Base-by-base conservation (phyloP, 2,329 filamentous ascomycete species). In the Biscogniauxia sp. region DNA sequence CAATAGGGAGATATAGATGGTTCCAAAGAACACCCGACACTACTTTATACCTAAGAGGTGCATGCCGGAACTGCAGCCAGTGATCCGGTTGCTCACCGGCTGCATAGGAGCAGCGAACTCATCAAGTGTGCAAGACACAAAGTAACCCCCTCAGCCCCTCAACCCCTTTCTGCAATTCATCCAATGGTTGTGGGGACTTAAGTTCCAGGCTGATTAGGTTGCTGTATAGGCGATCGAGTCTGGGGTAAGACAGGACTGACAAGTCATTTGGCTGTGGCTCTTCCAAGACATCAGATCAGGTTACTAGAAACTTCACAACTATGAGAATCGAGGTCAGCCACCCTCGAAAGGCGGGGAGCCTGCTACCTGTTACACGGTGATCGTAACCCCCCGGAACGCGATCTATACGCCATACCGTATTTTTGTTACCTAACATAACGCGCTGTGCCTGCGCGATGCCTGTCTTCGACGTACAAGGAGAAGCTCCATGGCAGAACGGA, bases 401-500 rank as follows among this genome's bases (percentile, higher is more conserved):
- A 45, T 45, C 37, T 45, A n/a, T 45, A 54, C 20, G 32, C 26
- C 11, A 54, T 37, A 20, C 53, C 11, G 37, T 32, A 32, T 54
- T 20, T 54, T 20, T 17, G 19, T 28, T 28, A 26, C 26, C 32
- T 26, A 54, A 37, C 52, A 26, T 54, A 28, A 37, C 28, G 25
- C n/a, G 23, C 23, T 19, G 28, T 19, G 32, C 13, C 53, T 54
- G 53, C 26, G 53, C 25, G 25, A 54, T 37, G 28, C 53, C 19
- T 45, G 37, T 45, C 37, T n/a, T 45, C 15, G 60, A 57, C 58
- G 59, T 57, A 32, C 56, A 55, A 13, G 19, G 51, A 53, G 19
- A 53, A 53, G 55, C 61, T 61, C 61, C 61, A 53, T 61, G 55
- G 55, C 53, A 57, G 56, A 59, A 65, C 66, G 25, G 56, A 56